These are phyloP conservation scores for Pisolithus albus DNA, from an alignment of 768 basidiomycete species.

Conservation along the genomic window DNA sequence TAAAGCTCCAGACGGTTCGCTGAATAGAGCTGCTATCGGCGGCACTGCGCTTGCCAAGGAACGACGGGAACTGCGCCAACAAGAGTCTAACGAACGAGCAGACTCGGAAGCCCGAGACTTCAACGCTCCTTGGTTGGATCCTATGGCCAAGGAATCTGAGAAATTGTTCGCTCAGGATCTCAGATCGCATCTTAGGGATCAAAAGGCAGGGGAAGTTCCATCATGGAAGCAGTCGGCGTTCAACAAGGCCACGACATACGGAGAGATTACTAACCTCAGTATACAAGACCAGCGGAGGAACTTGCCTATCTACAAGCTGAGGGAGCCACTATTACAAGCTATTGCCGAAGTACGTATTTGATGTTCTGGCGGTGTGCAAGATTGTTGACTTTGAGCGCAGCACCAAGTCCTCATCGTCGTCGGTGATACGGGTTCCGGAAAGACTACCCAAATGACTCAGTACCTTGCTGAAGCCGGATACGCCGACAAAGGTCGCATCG, in stretches of 20 bases:
- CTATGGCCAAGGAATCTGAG: slow-evolving; percentile 87
- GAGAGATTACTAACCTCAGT: slow-evolving; percentile 82
- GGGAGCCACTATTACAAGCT: slow-evolving; percentile 83
- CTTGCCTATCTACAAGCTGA: slow-evolving; percentile 92
- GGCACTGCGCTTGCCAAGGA: slow-evolving; percentile 94
- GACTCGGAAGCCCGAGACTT: slow-evolving; percentile 95
- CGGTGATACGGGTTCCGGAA: slow-evolving; percentile 97
- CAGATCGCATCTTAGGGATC: slow-evolving; percentile 72
- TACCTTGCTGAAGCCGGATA: slow-evolving; percentile 94
- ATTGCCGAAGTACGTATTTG: slow-evolving; percentile 69
- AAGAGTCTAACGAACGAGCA: slow-evolving; percentile 89
- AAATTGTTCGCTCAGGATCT: slow-evolving; percentile 91
- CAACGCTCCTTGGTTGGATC: slow-evolving; percentile 95
- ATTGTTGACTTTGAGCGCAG: slow-evolving; percentile 16
- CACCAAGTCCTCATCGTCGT: slow-evolving; percentile 96
- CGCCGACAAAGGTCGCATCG: slow-evolving; percentile 85
- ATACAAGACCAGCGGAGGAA: slow-evolving; percentile 92
- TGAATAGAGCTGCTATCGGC: slow-evolving; percentile 92
- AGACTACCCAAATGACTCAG: slow-evolving; percentile 99
- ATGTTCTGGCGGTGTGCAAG: not conserved
- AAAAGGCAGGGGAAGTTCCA: slow-evolving; percentile 75
- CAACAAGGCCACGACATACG: slow-evolving; percentile 94
- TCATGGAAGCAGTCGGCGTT: slow-evolving; percentile 90
- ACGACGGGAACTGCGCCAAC: slow-evolving; percentile 86
- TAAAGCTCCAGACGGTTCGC: slow-evolving; percentile 95